Evolutionary conservation across 768 basidiomycete genomes (phyloP).

Genomic region (Suillus subluteus): DNA sequence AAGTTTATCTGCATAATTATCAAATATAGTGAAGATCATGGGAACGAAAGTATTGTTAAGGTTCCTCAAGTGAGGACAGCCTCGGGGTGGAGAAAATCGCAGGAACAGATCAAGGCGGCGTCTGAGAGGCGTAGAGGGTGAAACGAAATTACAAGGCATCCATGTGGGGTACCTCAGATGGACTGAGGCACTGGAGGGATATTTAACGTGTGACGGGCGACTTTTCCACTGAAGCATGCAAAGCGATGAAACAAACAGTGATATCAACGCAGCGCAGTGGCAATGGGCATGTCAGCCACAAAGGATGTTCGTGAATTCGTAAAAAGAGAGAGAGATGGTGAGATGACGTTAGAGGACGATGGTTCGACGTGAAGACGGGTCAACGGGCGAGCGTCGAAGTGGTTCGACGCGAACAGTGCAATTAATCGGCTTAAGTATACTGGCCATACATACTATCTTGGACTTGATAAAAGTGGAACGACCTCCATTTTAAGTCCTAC

Average conservation of each 20-base stretch:
- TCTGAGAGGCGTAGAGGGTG: constrained; percentile 9
- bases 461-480: constrained; percentile 14
- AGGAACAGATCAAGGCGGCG: constrained; percentile 2
- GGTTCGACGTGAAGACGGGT: not conserved
- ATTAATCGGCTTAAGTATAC: not conserved
- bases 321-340: not conserved
- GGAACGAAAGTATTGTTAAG: not conserved
- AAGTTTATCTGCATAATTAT: constrained; percentile 10
- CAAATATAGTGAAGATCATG: constrained; percentile 16
- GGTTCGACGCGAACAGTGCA: constrained; percentile 1
- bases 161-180: constrained; percentile 7
- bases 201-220: not conserved
- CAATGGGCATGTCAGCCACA: not conserved
- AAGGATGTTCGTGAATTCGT: not conserved
- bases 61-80: not conserved
- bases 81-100: not conserved
- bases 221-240: not conserved
- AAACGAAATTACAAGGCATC: constrained; percentile 12
- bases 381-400: not conserved
- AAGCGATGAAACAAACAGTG: not conserved
- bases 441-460: not conserved
- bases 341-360: not conserved
- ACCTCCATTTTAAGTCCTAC: constrained; percentile 7
- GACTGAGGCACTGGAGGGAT: not conserved
- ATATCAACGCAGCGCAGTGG: not conserved